Evolutionary conservation across 805 yeast species (phyloP), one percentile per base, ranked within the genome.

Genomic region (Lipomyces mesembrius): DNA sequence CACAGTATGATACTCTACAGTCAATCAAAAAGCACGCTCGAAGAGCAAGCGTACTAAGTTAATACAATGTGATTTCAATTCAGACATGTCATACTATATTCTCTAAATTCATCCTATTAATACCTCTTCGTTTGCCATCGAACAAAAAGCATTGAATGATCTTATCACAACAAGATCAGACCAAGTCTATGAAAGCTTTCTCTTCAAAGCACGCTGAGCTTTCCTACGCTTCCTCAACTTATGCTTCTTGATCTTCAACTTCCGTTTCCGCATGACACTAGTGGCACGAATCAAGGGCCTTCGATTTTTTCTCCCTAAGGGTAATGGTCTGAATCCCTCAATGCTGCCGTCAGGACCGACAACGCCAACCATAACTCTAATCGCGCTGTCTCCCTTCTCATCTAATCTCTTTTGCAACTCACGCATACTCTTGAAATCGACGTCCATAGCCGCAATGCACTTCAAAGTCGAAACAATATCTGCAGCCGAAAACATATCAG

Each of bases 221-320:
- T 88, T 92, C 86, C 98, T 90, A 85, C 98, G 90, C 88, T 95
- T 95, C 83, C 95, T 90, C 78, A 92, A 84, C 83, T 95, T 95
- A 81, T 95, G 99, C 77, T 93, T 91, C 86, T 94, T 95, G 98
- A 95, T 95, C 84, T 92, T 94, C 78, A 91, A 87, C 80, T 91
- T 86, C 82, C 99, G 88, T 76, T 81, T 81, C 60, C 83, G 77
- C 71, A 76, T 76, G 51, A 81, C 83, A 58, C 79, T 75, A 25
- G 82, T 79, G 63, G 71, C 25, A 22, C 71, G 59, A 70, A 73
- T 64, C 14, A 25, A 25, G 6, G 46, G 22, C 52, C 46, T 60
- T 32, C 59, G 59, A 27, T 25, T n/a, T 14, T 12, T 35, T 17
- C 59, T 34, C 17, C 37, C 22, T n/a, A 35, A 29, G 49, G 49